A percentile compares a stretch with the other conserved stretches of the same genome.
Evolutionary conservation across 331 rosid species (phyloP).

Genomic region (Malus hybrid): DNA sequence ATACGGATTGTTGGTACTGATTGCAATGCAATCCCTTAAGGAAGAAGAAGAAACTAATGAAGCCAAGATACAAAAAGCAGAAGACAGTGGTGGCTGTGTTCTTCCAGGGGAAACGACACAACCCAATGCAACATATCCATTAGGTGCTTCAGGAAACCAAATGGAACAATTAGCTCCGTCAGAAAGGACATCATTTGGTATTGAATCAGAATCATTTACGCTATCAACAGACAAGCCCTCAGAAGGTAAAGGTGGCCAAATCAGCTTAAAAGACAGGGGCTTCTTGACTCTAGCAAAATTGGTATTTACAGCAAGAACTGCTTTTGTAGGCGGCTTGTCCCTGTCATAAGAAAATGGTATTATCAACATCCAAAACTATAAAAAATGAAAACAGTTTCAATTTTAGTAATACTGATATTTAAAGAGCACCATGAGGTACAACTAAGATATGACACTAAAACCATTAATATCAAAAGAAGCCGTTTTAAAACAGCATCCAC

Average conservation of each 20-base stretch:
- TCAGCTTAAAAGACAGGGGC: slow-evolving; percentile 65
- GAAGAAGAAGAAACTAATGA: slow-evolving; percentile 74
- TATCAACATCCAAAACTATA: neutral
- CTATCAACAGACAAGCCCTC: slow-evolving; percentile 23
- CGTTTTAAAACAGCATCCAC: slow-evolving; percentile 11
- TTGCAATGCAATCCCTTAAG: slow-evolving; percentile 68
- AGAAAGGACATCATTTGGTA: slow-evolving; percentile 10
- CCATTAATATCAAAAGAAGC: slow-evolving; percentile 18
- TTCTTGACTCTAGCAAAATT: slow-evolving; percentile 63
- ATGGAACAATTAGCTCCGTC: slow-evolving; percentile 54
- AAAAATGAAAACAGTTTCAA: neutral
- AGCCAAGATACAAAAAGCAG: slow-evolving; percentile 67
- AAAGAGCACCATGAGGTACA: neutral
- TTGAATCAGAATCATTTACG: slow-evolving; percentile 20
- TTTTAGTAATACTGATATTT: neutral
- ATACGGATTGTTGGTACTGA: slow-evolving; percentile 52
- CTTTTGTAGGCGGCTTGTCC: slow-evolving; percentile 91
- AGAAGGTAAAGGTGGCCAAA: slow-evolving; percentile 67
- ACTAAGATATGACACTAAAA: neutral
- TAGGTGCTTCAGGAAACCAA: slow-evolving; percentile 96
- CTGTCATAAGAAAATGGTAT: slow-evolving; percentile 38
- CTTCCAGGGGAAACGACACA: slow-evolving; percentile 74
- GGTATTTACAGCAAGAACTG: slow-evolving; percentile 87
- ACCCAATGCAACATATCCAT: slow-evolving; percentile 88
- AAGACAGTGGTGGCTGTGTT: slow-evolving; percentile 63